These are phyloP conservation scores for Backusella psychrophila DNA, from an alignment of 192 early-diverging fungal species.

Conservation along the genomic window DNA sequence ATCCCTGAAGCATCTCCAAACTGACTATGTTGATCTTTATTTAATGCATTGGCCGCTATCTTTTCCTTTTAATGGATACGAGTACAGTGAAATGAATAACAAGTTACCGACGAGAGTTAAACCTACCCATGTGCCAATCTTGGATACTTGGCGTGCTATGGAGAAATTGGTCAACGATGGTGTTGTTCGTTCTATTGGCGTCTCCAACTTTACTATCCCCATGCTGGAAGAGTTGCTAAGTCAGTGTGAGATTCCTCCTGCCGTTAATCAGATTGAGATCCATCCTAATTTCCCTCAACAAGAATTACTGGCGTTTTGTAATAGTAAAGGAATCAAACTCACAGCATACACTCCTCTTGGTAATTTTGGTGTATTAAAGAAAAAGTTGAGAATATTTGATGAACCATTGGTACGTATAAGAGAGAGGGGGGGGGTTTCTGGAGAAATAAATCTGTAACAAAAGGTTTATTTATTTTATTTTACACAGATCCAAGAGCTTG, in stretches of 20 bases:
- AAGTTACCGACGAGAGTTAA: slow-evolving; percentile 4
- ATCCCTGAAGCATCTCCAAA: slow-evolving; percentile 63
- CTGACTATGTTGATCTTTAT: slow-evolving; percentile 81
- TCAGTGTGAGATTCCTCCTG: slow-evolving; percentile 48
- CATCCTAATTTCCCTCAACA: slow-evolving; percentile 71
- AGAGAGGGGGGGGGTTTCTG: background rate
- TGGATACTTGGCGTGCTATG: slow-evolving; percentile 72
- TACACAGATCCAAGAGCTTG: slow-evolving; percentile 42
- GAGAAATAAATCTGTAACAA: background rate
- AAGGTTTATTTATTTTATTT: background rate
- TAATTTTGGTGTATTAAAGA: background rate
- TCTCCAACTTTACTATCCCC: slow-evolving; percentile 62
- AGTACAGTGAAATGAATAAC: background rate
- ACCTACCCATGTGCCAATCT: slow-evolving; percentile 4
- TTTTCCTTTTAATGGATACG: slow-evolving; percentile 30
- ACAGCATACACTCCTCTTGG: slow-evolving; percentile 88
- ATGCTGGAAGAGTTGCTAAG: slow-evolving; percentile 33
- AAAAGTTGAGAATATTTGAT: too few relatives aligned
- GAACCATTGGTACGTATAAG: background rate
- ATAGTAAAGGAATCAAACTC: slow-evolving; percentile 62
- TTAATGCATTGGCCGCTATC: slow-evolving; percentile 84
- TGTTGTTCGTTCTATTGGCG: slow-evolving; percentile 47
- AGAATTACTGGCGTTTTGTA: slow-evolving; percentile 72
- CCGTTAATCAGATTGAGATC: slow-evolving; percentile 81
- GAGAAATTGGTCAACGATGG: slow-evolving; percentile 63